Evolutionary conservation across 495 filamentous ascomycete species (phyloP), one percentile per base, ranked within the genome.

Genomic region (Cudoniella acicularis): DNA sequence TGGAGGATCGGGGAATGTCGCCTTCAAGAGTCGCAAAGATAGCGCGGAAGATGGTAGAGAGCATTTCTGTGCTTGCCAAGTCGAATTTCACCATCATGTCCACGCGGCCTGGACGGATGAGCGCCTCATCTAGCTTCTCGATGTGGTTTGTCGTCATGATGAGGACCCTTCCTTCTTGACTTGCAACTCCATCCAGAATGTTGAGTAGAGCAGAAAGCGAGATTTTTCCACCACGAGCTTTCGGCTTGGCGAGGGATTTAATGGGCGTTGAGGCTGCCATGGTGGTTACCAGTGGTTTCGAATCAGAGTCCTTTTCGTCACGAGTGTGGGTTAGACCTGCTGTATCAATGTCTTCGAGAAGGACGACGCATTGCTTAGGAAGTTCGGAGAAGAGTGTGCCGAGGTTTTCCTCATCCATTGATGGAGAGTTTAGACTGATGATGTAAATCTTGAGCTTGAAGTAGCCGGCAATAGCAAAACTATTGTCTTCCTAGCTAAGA

Each of bases 121-220:
- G 77, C 0, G 90, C 89, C 40, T 83, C 76, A 63, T 94, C 90
- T 0, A 94, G 77, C 60, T 86, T 86, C 30, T 92, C 87, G 0
- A 83, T 64, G 64, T 91, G 86, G 64, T 94, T 94, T 47, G 90
- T 91, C 1, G 89, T 92, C 88, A 94, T 92, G 61, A 94, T 87
- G 9, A 92, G 78, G 17, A 92, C 82, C 3, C 88, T 80, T 11
- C 89, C 90, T 68, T 92, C 88, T 52, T 84, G 83, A 0, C 83
- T 84, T 8, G 87, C 85, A n/a, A 91, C 87, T 16, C 90, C 89
- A 62, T 92, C 90, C 26, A 94, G 80, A 27, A 88, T 88, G 62
- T 92, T 94, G 41, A 94, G 75, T 10, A 94, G 73, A 0, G 83
- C 88, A 1, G 88, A 92, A 11, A 94, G 80, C 0, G 86, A 87